Evolutionary conservation across 2,329 filamentous ascomycete genomes (phyloP).

Genomic region (Aspergillus carbonarius): DNA sequence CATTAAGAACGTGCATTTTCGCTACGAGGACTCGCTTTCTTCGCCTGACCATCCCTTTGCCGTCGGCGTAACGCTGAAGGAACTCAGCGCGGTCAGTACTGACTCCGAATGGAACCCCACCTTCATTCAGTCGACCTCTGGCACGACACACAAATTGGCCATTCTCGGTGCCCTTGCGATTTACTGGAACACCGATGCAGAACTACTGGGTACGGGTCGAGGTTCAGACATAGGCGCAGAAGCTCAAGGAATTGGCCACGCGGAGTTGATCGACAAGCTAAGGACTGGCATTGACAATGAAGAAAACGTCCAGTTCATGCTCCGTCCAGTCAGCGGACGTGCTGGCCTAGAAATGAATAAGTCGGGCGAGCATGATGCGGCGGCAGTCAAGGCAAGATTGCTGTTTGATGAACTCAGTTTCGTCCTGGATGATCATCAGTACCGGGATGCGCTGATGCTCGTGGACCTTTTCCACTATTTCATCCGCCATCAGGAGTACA

Average conservation of each 20-base stretch:
- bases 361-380: constrained; percentile 72
- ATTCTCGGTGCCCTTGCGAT: constrained; percentile 85
- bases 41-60: constrained; percentile 94
- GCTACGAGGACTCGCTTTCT: constrained; percentile 96
- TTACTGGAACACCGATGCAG: constrained; percentile 97
- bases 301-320: constrained; percentile 84
- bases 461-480: constrained; percentile 99
- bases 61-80: constrained; percentile 84
- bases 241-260: constrained; percentile 63
- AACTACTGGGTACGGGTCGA: constrained; percentile 77
- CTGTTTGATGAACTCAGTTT: constrained; percentile 97
- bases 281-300: constrained; percentile 74
- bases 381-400: constrained; percentile 86
- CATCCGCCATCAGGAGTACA: constrained; percentile 95
- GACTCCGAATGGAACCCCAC: constrained; percentile 93
- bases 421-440: constrained; percentile 96
- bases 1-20: constrained; percentile 96
- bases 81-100: constrained; percentile 96
- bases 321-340: constrained; percentile 92
- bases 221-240: constrained; percentile 62
- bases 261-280: constrained; percentile 74
- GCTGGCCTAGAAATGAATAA: constrained; percentile 96
- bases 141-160: constrained; percentile 88
- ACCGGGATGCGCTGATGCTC: constrained; percentile 96
- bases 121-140: constrained; percentile 84